These are phyloP conservation scores for Flaveria floridana DNA, from an alignment of 140 eudicot genomes.

Conservation along the genomic window DNA sequence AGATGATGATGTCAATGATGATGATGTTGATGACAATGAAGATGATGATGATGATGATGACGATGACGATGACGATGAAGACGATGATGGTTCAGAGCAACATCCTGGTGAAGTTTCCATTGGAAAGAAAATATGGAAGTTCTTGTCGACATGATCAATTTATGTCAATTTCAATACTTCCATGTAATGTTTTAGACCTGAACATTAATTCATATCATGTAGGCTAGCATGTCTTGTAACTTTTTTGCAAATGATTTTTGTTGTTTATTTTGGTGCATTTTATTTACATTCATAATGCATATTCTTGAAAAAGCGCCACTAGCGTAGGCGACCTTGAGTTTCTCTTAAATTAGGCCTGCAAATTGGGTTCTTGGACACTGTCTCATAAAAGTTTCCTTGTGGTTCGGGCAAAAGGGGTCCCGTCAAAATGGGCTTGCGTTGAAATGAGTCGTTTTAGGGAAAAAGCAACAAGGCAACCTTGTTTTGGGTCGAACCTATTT, in stretches of 20 bases:
- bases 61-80: constrained; percentile 28
- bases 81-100: constrained; percentile 43
- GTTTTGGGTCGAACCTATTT: too few species aligned
- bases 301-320: not conserved
- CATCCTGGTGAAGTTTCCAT: constrained; percentile 72
- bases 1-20: constrained; percentile 25
- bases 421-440: too few species aligned
- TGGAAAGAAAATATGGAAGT: constrained; percentile 74
- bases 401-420: too few species aligned
- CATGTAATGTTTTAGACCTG: not conserved
- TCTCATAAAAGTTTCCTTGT: too few species aligned
- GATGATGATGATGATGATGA: constrained; percentile 30
- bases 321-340: not conserved
- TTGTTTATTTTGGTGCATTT: constrained; percentile 2
- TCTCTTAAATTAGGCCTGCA: not conserved
- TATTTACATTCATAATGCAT: constrained; percentile 1
- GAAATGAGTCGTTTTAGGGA: too few species aligned
- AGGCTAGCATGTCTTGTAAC: constrained; percentile 15
- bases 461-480: too few species aligned
- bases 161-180: not conserved
- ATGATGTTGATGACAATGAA: constrained; percentile 30
- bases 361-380: not conserved
- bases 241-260: constrained; percentile 10
- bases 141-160: constrained; percentile 64
- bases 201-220: not conserved